These are phyloP conservation scores for Colletotrichum salicis DNA, from an alignment of 2,329 filamentous ascomycete species.

Conservation along the genomic window DNA sequence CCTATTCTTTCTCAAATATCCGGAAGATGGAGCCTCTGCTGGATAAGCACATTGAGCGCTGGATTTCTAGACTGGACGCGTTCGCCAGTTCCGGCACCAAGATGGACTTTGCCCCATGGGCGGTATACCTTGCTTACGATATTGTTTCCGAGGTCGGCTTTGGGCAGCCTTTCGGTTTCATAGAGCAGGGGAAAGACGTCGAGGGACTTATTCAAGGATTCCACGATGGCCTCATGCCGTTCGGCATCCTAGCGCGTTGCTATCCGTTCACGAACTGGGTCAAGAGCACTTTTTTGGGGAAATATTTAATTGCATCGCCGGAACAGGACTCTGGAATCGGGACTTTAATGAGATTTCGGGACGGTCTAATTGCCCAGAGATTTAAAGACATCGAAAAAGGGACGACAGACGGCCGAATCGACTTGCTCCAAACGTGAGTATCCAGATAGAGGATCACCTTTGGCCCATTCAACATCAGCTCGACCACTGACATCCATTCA, in stretches of 20 bases:
- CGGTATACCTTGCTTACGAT: constrained; percentile 67
- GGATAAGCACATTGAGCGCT: constrained; percentile 60
- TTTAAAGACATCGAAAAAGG: constrained; percentile 58
- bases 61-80: constrained; percentile 58
- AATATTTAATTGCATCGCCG: constrained; percentile 63
- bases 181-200: constrained; percentile 62
- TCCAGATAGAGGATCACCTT: no score
- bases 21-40: constrained; percentile 69
- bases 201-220: constrained; percentile 64
- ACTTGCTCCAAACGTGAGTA: constrained; percentile 62
- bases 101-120: constrained; percentile 68
- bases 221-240: constrained; percentile 61
- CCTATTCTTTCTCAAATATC: constrained; percentile 67
- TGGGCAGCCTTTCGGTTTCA: constrained; percentile 65
- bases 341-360: constrained; percentile 66
- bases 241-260: constrained; percentile 62
- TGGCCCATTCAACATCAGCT: no score
- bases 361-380: constrained; percentile 61
- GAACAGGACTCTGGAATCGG: constrained; percentile 65
- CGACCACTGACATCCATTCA: constrained; percentile 10
- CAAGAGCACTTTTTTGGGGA: constrained; percentile 61
- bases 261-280: constrained; percentile 66
- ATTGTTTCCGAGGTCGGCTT: constrained; percentile 67
- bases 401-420: constrained; percentile 55
- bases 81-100: constrained; percentile 56